phyloP scores from a whole-genome alignment of 2,329 filamentous ascomycete species.

The Triangularia setosa region DNA sequence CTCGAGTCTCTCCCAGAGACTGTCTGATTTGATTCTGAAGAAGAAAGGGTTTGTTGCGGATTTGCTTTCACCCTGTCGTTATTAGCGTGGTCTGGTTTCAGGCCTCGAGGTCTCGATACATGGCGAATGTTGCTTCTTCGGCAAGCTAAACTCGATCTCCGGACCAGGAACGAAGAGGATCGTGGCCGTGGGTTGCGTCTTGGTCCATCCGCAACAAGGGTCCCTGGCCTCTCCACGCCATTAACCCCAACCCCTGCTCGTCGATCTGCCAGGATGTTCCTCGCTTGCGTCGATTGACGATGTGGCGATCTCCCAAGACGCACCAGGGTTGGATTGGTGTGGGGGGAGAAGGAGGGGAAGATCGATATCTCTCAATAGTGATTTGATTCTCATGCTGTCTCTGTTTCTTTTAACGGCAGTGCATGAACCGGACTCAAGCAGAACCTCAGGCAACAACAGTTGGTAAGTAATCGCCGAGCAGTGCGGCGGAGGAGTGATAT shows the following conservation, averaged over 20 bases:
- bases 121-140: not conserved
- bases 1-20: not conserved
- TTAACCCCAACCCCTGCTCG: not conserved
- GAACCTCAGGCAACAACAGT: no score
- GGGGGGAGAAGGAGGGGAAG: not conserved
- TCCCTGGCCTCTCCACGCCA: not conserved
- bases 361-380: not conserved
- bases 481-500: not conserved
- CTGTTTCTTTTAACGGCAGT: not conserved
- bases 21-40: not conserved
- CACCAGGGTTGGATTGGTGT: not conserved
- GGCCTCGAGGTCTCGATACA: not conserved
- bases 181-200: no score
- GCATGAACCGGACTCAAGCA: no score
- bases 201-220: not conserved
- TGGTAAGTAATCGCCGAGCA: not conserved
- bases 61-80: no score
- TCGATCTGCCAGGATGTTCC: not conserved
- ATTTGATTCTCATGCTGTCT: not conserved
- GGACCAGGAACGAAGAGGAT: not conserved
- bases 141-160: slow-evolving; percentile 1
- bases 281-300: not conserved
- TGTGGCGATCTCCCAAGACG: not conserved
- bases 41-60: not conserved
- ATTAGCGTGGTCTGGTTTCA: not conserved